phyloP scores from a whole-genome alignment of 306 rosid species.

The Alnus glutinosa region DNA sequence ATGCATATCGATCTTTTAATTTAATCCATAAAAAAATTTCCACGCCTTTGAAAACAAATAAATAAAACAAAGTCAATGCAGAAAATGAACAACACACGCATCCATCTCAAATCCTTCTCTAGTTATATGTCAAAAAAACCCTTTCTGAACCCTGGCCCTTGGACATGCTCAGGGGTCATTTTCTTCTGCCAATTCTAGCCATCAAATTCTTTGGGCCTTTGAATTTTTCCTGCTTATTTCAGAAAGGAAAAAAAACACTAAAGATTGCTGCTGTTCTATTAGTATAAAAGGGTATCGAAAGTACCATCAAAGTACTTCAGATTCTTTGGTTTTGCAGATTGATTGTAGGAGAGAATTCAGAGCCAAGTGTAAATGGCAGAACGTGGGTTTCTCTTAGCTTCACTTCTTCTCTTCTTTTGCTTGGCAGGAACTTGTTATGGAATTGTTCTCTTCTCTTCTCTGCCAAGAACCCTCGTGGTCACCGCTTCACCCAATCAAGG shows the following conservation, averaged over 20 bases:
- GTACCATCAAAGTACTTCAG: constrained; percentile 1
- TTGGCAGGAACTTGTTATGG: constrained; percentile 55
- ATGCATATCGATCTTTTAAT: background rate
- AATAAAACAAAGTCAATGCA: constrained; percentile 27
- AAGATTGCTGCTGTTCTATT: background rate
- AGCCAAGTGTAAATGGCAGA: constrained; percentile 50
- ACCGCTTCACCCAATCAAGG: constrained; percentile 65
- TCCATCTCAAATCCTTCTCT: constrained; percentile 5
- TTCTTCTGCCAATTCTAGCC: background rate
- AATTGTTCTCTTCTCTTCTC: constrained; percentile 48
- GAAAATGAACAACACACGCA: constrained; percentile 29
- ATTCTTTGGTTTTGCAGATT: constrained; percentile 1
- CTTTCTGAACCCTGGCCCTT: constrained; percentile 21
- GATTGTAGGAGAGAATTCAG: constrained; percentile 11
- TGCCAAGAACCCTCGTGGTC: constrained; percentile 53
- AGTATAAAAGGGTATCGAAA: constrained; percentile 27
- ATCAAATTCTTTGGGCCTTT: constrained; percentile 20
- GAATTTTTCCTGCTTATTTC: constrained; percentile 14
- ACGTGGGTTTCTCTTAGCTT: constrained; percentile 43
- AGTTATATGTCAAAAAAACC: background rate
- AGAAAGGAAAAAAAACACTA: background rate
- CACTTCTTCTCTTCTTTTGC: constrained; percentile 52
- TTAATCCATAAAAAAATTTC: constrained; percentile 3
- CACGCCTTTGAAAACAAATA: background rate
- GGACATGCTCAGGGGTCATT: constrained; percentile 26